A percentile compares a stretch with the other conserved stretches of the same genome.
Evolutionary conservation across 2,329 filamentous ascomycete genomes (phyloP).

Genomic region (Xylaria sp.): DNA sequence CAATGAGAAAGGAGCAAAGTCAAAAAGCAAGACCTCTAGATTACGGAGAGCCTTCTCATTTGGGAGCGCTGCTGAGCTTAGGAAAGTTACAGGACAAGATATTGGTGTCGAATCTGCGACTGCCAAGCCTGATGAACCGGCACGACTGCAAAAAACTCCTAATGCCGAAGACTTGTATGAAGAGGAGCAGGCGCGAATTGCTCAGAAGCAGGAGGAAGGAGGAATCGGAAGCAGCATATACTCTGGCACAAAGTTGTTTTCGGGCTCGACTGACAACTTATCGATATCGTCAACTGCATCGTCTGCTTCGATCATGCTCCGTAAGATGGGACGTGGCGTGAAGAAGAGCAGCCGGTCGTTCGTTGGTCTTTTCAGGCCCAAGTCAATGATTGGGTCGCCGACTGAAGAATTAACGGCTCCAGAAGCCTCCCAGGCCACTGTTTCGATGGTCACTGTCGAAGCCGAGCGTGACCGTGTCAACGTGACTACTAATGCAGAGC

Average conservation of each 20-base stretch:
- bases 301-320: slow-evolving; percentile 90
- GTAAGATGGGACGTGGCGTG: slow-evolving; percentile 99
- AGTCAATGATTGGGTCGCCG: slow-evolving; percentile 84
- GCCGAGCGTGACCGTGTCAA: slow-evolving; percentile 88
- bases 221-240: slow-evolving; percentile 96
- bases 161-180: slow-evolving; percentile 74
- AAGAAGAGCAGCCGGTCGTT: slow-evolving; percentile 92
- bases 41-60: slow-evolving; percentile 95
- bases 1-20: slow-evolving; percentile 79
- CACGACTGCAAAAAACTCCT: slow-evolving; percentile 74
- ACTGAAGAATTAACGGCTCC: slow-evolving; percentile 73
- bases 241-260: slow-evolving; percentile 84
- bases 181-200: slow-evolving; percentile 90
- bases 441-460: slow-evolving; percentile 96
- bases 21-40: slow-evolving; percentile 86
- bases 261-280: slow-evolving; percentile 92
- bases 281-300: slow-evolving; percentile 91
- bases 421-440: slow-evolving; percentile 79
- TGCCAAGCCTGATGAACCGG: slow-evolving; percentile 52
- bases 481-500: slow-evolving; percentile 74
- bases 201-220: slow-evolving; percentile 88
- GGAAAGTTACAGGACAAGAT: slow-evolving; percentile 76
- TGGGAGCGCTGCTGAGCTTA: slow-evolving; percentile 90
- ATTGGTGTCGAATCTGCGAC: slow-evolving; percentile 44
- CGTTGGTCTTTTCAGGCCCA: slow-evolving; percentile 93